Conservation (phyloP, 257 asterid genomes). For the Coffea canephora region DNA sequence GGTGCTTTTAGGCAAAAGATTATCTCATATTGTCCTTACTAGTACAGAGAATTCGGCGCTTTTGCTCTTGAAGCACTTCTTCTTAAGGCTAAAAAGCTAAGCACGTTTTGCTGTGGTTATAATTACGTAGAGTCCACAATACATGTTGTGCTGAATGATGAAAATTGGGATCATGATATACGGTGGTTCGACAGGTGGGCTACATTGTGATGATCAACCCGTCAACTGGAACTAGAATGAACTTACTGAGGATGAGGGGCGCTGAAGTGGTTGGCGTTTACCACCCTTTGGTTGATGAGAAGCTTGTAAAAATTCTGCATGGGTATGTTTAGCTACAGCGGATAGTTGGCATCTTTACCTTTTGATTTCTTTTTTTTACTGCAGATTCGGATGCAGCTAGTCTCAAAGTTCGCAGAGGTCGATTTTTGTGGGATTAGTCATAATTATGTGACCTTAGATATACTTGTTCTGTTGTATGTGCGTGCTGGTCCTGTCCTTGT, state of each 20-base stretch:
- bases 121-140: background rate
- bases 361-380: too few species aligned
- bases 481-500: too few species aligned
- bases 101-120: too few species aligned
- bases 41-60: background rate
- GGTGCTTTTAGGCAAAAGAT: background rate
- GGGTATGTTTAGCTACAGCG: conserved; percentile 37
- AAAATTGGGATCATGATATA: conserved; percentile 2
- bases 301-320: conserved; percentile 66
- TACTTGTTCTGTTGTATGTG: too few species aligned
- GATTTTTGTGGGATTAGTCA: background rate
- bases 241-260: conserved; percentile 68
- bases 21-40: background rate
- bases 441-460: too few species aligned
- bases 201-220: conserved; percentile 86
- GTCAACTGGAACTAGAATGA: conserved; percentile 53
- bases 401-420: background rate
- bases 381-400: background rate
- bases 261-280: conserved; percentile 90
- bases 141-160: background rate
- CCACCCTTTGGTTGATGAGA: conserved; percentile 82
- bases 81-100: background rate
- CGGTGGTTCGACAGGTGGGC: conserved; percentile 62
- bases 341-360: background rate
- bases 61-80: background rate